Percentiles rank a stretch among this genome's conserved stretches.
These are phyloP conservation scores for Ogataea minuta DNA, from an alignment of 805 yeast genomes.

Conservation along the genomic window DNA sequence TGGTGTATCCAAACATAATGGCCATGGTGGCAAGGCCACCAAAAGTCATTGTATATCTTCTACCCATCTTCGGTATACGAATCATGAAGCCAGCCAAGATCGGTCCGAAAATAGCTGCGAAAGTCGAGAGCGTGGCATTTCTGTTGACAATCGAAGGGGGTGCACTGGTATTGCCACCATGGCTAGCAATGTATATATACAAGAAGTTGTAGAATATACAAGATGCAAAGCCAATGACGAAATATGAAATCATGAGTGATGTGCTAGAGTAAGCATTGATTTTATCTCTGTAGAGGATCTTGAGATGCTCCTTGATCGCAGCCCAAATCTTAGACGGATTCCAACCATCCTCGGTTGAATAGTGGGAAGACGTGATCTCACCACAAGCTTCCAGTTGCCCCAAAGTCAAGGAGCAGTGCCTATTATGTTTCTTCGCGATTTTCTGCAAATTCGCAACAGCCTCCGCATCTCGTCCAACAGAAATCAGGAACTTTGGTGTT, in stretches of 20 bases:
- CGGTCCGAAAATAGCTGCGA: slow-evolving; percentile 51
- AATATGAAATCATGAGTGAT: slow-evolving; percentile 53
- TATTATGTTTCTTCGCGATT: slow-evolving; percentile 46
- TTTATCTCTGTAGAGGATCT: slow-evolving; percentile 45
- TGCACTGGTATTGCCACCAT: slow-evolving; percentile 48
- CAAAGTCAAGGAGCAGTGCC: slow-evolving; percentile 40
- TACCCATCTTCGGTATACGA: slow-evolving; percentile 40
- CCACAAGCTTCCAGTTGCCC: slow-evolving; percentile 48
- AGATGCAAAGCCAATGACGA: slow-evolving; percentile 54
- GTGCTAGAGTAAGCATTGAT: slow-evolving; percentile 43
- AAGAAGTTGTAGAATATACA: slow-evolving; percentile 55
- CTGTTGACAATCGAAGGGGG: slow-evolving; percentile 42
- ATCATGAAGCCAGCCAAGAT: slow-evolving; percentile 45
- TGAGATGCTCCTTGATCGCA: slow-evolving; percentile 3
- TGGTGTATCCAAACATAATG: slow-evolving; percentile 60
- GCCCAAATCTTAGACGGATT: slow-evolving; percentile 25
- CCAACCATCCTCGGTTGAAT: slow-evolving; percentile 22
- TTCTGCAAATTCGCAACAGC: slow-evolving; percentile 44
- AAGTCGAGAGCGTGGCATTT: slow-evolving; percentile 47
- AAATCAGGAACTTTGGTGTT: slow-evolving; percentile 54
- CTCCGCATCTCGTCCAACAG: slow-evolving; percentile 50
- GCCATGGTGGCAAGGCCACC: slow-evolving; percentile 57
- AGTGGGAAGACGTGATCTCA: slow-evolving; percentile 32
- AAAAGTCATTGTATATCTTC: slow-evolving; percentile 54
- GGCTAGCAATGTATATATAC: slow-evolving; percentile 48